Evolutionary conservation across 495 filamentous ascomycete species (phyloP), one percentile per base, ranked within the genome.

Genomic region (Penicillium longicatenatum): DNA sequence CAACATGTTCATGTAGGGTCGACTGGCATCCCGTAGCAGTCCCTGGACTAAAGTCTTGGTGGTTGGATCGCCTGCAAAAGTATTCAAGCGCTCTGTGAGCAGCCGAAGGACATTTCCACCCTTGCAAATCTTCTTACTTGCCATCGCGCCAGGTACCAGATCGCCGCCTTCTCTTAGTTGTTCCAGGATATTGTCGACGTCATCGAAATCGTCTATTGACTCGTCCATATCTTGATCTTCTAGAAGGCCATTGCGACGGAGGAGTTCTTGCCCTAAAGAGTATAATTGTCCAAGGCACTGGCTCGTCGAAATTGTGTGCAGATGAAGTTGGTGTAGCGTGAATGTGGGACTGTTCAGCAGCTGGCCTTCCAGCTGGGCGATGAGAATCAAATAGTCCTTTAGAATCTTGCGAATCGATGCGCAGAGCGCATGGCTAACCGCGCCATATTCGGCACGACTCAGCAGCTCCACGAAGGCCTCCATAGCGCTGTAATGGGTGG

Each of bases 1-100:
- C 55, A 98, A 75, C 94, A 98, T 98, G 21, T 80, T 82, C 94
- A 98, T 96, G 62, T 98, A 98, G 0, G 94, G 94, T 30, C 91
- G 81, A 60, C 92, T 96, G 2, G 93, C 89, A 71, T 98, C 94
- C 39, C 90, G 80, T 44, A 98, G 71, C 26, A 98, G 75, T 4
- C 83, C 86, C 26, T 90, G 92, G 3, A 98, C 80, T 11, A 98
- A 69, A 14, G 84, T 80, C 53, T 88, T 85, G 7, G 94, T 92
- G 5, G 90, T 89, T 1, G 94, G 94, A 69, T 98, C 94, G 19
- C 94, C 94, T 3, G 93, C 92, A 84, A 96, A 93, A 6, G 87
- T 84, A 55, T 91, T 87, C 3, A 98, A 75, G 37, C 93, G 81
- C 65, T 89, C 89, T 4, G 92, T 93, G 20, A 98, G 78, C 9